Base-by-base conservation (phyloP, 495 filamentous ascomycete species). In the Talaromyces stipitatus region DNA sequence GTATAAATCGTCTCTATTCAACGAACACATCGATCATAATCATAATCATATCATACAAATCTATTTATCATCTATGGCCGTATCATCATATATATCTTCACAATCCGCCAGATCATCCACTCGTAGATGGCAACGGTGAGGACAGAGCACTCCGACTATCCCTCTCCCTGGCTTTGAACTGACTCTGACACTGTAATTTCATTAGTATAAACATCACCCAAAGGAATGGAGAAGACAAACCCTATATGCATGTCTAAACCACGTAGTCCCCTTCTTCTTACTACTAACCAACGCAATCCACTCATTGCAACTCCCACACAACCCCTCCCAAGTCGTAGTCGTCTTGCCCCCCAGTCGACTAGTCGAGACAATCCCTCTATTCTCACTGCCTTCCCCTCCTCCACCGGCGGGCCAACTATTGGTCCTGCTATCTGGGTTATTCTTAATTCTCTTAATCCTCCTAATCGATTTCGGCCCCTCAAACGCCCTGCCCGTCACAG, bases 231-330 rank as follows among this genome's bases (percentile, higher is more conserved):
- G 9, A 29, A 29, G 4, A 41, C 36, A 9, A 41, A 89, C 87
- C 82, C 90, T 91, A 67, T 91, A 90, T 41, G 88, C 88, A 66
- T 91, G 88, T 59, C 88, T 75, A 61, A 91, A 91, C 88, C 88
- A 91, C 4, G 87, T 89, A 4, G 87, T 90, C 2, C 88, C 88
- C 73, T 91, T 91, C 77, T 89, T 91, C 77, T 90, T 91, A 63
- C 85, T 90, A 68, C 85, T 90, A 41, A 88, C 84, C 43, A 91
- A 69, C 12, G 85, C 81, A 57, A 90, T 85, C 88, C 88, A 91
- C 36, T 89, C 86, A 54, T 82, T 84, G 66, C 88, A 91, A 52
- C 82, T 86, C 29, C 86, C 83, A 62, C 88, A 91, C 8, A 88
- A 72, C 6, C 88, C 88, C 67, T 91, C 87, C 88, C 88, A 91